phyloP scores from a whole-genome alignment of 1,139 yeast species.

The Torulaspora pretoriensis region DNA sequence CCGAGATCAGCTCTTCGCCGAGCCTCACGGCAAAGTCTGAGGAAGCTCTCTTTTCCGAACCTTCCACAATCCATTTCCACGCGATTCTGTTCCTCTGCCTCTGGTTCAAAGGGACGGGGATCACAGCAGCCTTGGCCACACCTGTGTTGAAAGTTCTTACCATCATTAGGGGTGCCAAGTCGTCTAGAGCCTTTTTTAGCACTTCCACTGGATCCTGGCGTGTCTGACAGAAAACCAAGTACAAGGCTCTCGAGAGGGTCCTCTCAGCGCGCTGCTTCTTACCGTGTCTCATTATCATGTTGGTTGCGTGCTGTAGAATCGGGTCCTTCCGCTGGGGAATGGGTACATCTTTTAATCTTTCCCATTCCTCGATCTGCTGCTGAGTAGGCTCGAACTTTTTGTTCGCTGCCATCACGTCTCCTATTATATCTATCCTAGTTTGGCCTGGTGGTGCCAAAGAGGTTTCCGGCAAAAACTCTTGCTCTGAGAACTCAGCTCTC shows the following conservation, averaged over 20 bases:
- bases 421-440: slow-evolving; percentile 43
- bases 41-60: slow-evolving; percentile 72
- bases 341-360: slow-evolving; percentile 46
- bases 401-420: slow-evolving; percentile 24
- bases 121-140: slow-evolving; percentile 72
- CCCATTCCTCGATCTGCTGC: slow-evolving; percentile 56
- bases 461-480: slow-evolving; percentile 36
- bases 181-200: slow-evolving; percentile 69
- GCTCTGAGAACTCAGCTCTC: slow-evolving; percentile 43
- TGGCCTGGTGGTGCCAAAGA: slow-evolving; percentile 39
- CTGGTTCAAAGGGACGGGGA: slow-evolving; percentile 78
- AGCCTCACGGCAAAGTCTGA: slow-evolving; percentile 81
- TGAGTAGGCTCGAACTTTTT: slow-evolving; percentile 53
- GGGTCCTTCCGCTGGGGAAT: slow-evolving; percentile 67
- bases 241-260: slow-evolving; percentile 70
- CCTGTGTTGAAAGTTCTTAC: slow-evolving; percentile 79
- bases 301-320: slow-evolving; percentile 69
- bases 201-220: slow-evolving; percentile 66
- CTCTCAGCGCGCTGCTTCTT: slow-evolving; percentile 78
- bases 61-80: slow-evolving; percentile 84
- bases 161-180: slow-evolving; percentile 79
- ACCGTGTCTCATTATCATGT: slow-evolving; percentile 91
- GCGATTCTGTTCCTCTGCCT: slow-evolving; percentile 85
- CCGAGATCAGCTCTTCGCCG: slow-evolving; percentile 82
- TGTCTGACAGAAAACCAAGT: slow-evolving; percentile 48